Conservation (phyloP, 2,329 filamentous ascomycete genomes). For the Zymoseptoria passerinii region DNA sequence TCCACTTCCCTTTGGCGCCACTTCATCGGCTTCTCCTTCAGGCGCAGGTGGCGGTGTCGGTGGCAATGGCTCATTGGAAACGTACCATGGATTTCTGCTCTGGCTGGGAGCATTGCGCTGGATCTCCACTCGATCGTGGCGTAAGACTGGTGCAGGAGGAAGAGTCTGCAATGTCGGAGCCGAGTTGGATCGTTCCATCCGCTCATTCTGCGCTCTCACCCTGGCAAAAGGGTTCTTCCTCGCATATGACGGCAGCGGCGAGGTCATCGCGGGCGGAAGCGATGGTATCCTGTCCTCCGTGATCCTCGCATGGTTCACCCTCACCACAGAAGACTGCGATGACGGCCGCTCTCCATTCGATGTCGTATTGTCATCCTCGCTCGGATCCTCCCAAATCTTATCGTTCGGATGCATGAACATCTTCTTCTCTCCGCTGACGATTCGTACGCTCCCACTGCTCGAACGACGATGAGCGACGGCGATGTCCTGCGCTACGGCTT, state of each 20-base stretch:
- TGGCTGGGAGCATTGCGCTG: slow-evolving; percentile 76
- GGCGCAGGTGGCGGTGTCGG: slow-evolving; percentile 27
- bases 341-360: slow-evolving; percentile 5
- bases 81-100: slow-evolving; percentile 74
- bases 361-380: slow-evolving; percentile 33
- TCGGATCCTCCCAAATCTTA: slow-evolving; percentile 84
- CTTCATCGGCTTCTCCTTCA: slow-evolving; percentile 34
- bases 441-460: slow-evolving; percentile 56
- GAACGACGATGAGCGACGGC: slow-evolving; percentile 38
- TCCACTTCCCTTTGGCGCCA: slow-evolving; percentile 43
- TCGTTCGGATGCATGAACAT: slow-evolving; percentile 63
- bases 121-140: slow-evolving; percentile 57
- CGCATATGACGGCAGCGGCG: slow-evolving; percentile 31
- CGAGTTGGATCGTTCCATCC: slow-evolving; percentile 36
- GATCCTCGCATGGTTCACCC: slow-evolving; percentile 4
- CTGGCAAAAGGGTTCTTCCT: slow-evolving; percentile 60
- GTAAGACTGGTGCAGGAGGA: slow-evolving; percentile 16
- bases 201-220: slow-evolving; percentile 47
- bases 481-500: slow-evolving; percentile 29
- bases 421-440: slow-evolving; percentile 59
- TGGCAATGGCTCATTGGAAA: slow-evolving; percentile 49
- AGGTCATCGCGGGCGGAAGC: slow-evolving; percentile 16
- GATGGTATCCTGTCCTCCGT: slow-evolving; percentile 23
- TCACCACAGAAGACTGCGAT: background rate
- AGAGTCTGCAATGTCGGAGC: slow-evolving; percentile 34